Percentiles rank a stretch among this genome's conserved stretches.
Conservation (phyloP, 2,329 filamentous ascomycete species). For the Aspergillus aculeatinus region DNA sequence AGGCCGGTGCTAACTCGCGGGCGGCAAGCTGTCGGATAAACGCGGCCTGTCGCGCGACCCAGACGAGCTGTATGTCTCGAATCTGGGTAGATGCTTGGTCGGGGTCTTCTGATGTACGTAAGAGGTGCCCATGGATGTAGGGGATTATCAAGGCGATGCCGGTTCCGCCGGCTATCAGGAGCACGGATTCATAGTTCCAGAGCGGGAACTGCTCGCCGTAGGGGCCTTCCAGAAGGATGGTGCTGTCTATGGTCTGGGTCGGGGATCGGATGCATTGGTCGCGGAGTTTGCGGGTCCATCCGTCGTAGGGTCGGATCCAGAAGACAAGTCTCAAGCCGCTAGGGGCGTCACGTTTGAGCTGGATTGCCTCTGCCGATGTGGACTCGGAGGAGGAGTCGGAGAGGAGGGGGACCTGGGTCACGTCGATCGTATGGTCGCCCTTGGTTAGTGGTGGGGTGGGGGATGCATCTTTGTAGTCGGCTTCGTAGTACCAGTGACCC, state of each 20-base stretch:
- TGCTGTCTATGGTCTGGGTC: slow-evolving; percentile 26
- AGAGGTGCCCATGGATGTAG: slow-evolving; percentile 37
- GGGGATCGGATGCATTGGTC: slow-evolving; percentile 33
- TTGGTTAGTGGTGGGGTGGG: background rate
- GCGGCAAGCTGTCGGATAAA: slow-evolving; percentile 31
- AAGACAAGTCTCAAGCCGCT: slow-evolving; percentile 44
- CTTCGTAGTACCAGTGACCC: slow-evolving; percentile 31
- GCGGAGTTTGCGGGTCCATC: slow-evolving; percentile 51
- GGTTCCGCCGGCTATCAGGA: slow-evolving; percentile 48
- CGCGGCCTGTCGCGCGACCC: slow-evolving; percentile 33
- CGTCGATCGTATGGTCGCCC: slow-evolving; percentile 11
- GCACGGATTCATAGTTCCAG: slow-evolving; percentile 49
- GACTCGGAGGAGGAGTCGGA: slow-evolving; percentile 13
- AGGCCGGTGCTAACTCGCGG: slow-evolving; percentile 27
- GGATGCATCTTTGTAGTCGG: background rate
- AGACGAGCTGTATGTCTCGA: slow-evolving; percentile 34
- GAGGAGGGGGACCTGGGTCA: slow-evolving; percentile 29
- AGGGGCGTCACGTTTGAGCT: background rate
- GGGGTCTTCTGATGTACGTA: slow-evolving; percentile 12
- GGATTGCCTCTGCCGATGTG: background rate
- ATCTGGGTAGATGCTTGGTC: slow-evolving; percentile 19
- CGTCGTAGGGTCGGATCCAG: slow-evolving; percentile 52
- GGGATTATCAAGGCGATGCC: slow-evolving; percentile 48
- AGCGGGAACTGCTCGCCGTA: slow-evolving; percentile 48
- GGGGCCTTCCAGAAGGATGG: slow-evolving; percentile 52